Percentiles rank a stretch among this genome's conserved stretches.
Conservation (phyloP, 768 basidiomycete species). For the Agaricus subrufescens region DNA sequence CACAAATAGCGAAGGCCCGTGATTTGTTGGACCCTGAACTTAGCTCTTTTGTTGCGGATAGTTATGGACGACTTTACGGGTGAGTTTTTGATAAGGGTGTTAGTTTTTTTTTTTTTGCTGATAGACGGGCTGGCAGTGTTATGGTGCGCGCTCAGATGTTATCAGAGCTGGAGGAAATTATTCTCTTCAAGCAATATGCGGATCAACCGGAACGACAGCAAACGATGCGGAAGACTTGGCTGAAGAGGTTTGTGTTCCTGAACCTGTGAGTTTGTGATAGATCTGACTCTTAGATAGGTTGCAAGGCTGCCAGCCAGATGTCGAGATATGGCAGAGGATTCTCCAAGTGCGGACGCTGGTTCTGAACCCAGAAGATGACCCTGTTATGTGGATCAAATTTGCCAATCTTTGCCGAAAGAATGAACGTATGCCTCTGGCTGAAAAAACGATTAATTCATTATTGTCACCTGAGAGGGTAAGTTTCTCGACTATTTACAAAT, state of each 20-base stretch:
- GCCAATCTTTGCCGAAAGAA: constrained; percentile 95
- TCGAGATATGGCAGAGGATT: constrained; percentile 98
- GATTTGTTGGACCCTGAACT: constrained; percentile 90
- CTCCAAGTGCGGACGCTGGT: constrained; percentile 94
- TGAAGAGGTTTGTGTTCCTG: constrained; percentile 66
- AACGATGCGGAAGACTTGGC: constrained; percentile 93
- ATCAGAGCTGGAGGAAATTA: constrained; percentile 96
- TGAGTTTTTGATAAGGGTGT: constrained; percentile 30
- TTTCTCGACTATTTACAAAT: not conserved
- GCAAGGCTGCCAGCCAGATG: constrained; percentile 95
- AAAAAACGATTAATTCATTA: constrained; percentile 94
- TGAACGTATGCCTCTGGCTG: constrained; percentile 90
- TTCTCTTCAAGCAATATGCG: constrained; percentile 88
- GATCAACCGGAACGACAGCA: constrained; percentile 93
- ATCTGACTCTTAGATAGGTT: constrained; percentile 42
- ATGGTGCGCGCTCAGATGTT: constrained; percentile 99
- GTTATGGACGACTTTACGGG: constrained; percentile 97
- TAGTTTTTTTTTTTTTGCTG: not conserved
- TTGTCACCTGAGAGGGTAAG: constrained; percentile 68
- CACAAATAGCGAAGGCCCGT: constrained; percentile 88
- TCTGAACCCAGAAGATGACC: constrained; percentile 88
- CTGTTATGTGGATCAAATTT: constrained; percentile 98
- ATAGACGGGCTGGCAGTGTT: constrained; percentile 44
- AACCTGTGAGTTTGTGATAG: not conserved
- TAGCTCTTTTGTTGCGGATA: constrained; percentile 88